Evolutionary conservation across 2,329 filamentous ascomycete genomes (phyloP).

Genomic region (Epichloe elymi): DNA sequence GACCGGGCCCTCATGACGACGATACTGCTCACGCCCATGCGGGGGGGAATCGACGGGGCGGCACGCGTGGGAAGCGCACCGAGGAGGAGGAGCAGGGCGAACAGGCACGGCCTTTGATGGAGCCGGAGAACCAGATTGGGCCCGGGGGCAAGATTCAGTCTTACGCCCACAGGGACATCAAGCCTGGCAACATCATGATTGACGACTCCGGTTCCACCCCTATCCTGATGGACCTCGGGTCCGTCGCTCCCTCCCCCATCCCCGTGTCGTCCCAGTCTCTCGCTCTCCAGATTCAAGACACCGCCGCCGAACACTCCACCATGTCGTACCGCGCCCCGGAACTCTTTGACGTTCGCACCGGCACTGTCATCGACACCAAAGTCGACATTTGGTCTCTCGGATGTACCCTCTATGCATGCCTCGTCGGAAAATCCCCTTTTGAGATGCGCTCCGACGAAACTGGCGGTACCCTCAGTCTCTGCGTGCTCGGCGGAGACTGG

Average conservation of each 20-base stretch:
- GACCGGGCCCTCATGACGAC: constrained; percentile 20
- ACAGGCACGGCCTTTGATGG: constrained; percentile 75
- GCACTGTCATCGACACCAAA: constrained; percentile 82
- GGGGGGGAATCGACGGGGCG: too few relatives aligned
- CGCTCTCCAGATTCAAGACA: constrained; percentile 86
- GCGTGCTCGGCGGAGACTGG: constrained; percentile 90
- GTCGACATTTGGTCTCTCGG: constrained; percentile 97
- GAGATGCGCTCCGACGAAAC: constrained; percentile 94
- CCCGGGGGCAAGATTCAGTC: constrained; percentile 53
- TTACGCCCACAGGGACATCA: constrained; percentile 94
- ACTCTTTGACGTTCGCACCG: constrained; percentile 95
- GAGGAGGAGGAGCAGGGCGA: constrained; percentile 59
- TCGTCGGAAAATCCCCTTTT: constrained; percentile 94
- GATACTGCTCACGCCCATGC: background rate
- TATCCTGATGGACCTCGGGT: constrained; percentile 95
- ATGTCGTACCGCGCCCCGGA: constrained; percentile 98
- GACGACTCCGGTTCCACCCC: constrained; percentile 77
- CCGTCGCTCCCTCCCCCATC: constrained; percentile 68
- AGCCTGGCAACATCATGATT: constrained; percentile 98
- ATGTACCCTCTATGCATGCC: constrained; percentile 92
- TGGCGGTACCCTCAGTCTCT: constrained; percentile 82
- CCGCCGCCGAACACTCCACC: constrained; percentile 88
- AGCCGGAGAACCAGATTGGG: constrained; percentile 54
- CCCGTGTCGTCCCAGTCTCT: constrained; percentile 81
- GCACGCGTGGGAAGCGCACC: constrained; percentile 26